Evolutionary conservation across 73 alveolate genomes (phyloP).

Genomic region (Stentor coeruleus): DNA sequence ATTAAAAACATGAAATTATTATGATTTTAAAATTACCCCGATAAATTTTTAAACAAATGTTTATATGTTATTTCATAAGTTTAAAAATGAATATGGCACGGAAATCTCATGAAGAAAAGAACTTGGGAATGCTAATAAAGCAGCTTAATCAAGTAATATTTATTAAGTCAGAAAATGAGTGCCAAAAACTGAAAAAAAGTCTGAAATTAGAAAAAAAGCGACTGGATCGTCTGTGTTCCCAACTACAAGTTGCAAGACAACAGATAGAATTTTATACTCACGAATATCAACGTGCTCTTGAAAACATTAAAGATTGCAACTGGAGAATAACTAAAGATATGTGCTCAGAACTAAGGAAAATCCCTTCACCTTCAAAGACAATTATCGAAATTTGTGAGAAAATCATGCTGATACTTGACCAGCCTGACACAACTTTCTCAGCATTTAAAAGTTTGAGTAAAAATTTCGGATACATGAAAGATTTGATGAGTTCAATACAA

Average conservation of each 20-base stretch:
- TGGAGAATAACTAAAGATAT: not conserved
- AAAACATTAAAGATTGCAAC: not conserved
- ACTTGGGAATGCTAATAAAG: too few relatives aligned
- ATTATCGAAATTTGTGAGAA: not conserved
- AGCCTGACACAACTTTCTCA: not conserved
- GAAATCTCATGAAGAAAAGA: too few relatives aligned
- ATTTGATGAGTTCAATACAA: not conserved
- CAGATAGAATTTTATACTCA: conserved; percentile 10
- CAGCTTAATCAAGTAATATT: not conserved
- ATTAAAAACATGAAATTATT: too few relatives aligned
- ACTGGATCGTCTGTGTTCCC: conserved; percentile 5
- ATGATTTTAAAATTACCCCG: too few relatives aligned
- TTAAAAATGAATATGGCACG: too few relatives aligned
- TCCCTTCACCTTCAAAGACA: not conserved
- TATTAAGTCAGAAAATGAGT: not conserved
- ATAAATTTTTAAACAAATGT: too few relatives aligned
- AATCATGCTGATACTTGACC: not conserved
- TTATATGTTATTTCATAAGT: too few relatives aligned
- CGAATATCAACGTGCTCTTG: not conserved
- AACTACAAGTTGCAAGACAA: not conserved
- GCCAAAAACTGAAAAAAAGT: not conserved
- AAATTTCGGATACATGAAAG: not conserved
- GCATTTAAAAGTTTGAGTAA: not conserved
- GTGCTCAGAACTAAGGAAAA: not conserved
- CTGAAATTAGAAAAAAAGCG: conserved; percentile 8